These are phyloP conservation scores for Tremellales sp. DNA, from an alignment of 1,284 basidiomycete genomes.

Conservation along the genomic window DNA sequence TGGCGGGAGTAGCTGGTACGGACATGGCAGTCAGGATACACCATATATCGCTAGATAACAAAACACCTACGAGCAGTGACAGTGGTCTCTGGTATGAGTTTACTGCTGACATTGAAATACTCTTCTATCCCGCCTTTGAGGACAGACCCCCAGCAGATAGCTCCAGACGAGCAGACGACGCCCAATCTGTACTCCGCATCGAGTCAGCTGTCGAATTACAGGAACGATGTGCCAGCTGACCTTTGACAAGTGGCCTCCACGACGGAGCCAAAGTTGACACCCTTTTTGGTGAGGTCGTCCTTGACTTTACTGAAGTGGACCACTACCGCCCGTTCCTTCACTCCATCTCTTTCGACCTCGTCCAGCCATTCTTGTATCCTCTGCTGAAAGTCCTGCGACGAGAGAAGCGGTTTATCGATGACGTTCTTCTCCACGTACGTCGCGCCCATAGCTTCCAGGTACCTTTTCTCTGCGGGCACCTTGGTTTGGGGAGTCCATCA, in stretches of 20 bases:
- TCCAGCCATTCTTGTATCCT: constrained; percentile 18
- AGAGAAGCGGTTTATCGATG: constrained; percentile 10
- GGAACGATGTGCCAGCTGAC: constrained; percentile 7
- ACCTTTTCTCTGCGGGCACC: constrained; percentile 28
- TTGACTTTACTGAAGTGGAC: constrained; percentile 25
- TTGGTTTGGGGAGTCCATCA: constrained; percentile 4
- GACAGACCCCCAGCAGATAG: constrained; percentile 32
- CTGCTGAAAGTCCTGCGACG: constrained; percentile 19
- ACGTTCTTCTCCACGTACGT: constrained; percentile 34
- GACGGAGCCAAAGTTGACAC: constrained; percentile 16
- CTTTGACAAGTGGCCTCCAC: constrained; percentile 17
- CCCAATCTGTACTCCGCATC: constrained; percentile 11
- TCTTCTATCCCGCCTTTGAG: constrained; percentile 17
- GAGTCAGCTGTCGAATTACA: constrained; percentile 7
- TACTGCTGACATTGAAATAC: constrained; percentile 22
- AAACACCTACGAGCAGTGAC: too few relatives aligned
- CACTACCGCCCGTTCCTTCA: constrained; percentile 16
- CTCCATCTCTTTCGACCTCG: constrained; percentile 10
- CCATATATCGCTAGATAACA: too few relatives aligned
- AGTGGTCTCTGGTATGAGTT: too few relatives aligned
- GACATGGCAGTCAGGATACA: too few relatives aligned
- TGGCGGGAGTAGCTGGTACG: too few relatives aligned
- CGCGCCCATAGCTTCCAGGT: constrained; percentile 36
- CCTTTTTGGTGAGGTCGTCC: constrained; percentile 15
- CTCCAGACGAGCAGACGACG: constrained; percentile 10